A percentile compares a stretch with the other conserved stretches of the same genome.
These are phyloP conservation scores for Melampsora americana DNA, from an alignment of 1,284 basidiomycete species.

Conservation along the genomic window DNA sequence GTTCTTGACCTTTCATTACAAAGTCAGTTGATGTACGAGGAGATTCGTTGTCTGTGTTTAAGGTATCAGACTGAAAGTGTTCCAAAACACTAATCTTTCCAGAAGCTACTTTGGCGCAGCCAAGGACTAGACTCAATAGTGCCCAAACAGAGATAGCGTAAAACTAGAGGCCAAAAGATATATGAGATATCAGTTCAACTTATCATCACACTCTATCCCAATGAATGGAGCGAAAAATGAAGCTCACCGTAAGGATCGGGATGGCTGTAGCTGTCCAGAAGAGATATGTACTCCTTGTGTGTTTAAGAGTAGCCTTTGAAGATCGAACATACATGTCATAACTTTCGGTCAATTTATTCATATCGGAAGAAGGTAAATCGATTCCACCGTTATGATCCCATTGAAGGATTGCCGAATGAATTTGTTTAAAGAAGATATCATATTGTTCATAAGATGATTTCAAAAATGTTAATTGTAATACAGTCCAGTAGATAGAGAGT, in stretches of 20 bases:
- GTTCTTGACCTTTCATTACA: background rate
- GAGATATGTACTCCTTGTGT: background rate
- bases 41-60: background rate
- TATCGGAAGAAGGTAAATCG: background rate
- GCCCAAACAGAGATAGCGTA: slow-evolving; percentile 7
- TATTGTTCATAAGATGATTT: slow-evolving; percentile 46
- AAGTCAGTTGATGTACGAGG: background rate
- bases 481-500: background rate
- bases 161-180: background rate
- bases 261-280: background rate
- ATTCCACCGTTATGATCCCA: background rate
- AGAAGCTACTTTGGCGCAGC: background rate
- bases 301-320: background rate
- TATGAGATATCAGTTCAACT: background rate
- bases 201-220: background rate
- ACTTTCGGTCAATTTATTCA: background rate
- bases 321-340: background rate
- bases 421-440: slow-evolving; percentile 1
- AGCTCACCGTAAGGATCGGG: background rate
- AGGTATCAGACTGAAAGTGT: background rate
- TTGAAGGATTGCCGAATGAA: slow-evolving; percentile 4
- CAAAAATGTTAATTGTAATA: background rate
- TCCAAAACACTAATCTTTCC: slow-evolving; percentile 2
- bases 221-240: background rate
- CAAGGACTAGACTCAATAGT: background rate